Conservation (phyloP, 2,329 filamentous ascomycete genomes). For the Aspergillus pseudonomiae region DNA sequence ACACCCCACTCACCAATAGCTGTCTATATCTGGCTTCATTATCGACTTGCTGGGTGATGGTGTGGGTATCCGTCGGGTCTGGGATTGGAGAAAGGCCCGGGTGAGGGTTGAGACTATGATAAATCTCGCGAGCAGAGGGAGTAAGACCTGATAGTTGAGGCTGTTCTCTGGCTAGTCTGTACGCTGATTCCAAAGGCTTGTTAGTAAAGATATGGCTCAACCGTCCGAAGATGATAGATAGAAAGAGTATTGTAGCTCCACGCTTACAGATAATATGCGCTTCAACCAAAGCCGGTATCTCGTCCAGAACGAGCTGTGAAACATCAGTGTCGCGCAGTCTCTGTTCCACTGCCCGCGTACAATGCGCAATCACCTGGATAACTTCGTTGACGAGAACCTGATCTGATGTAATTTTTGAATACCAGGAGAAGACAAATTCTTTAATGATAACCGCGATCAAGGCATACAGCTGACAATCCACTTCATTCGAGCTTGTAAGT, state of each 20-base stretch:
- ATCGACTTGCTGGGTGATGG: slow-evolving; percentile 64
- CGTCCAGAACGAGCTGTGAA: slow-evolving; percentile 80
- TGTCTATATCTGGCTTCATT: slow-evolving; percentile 86
- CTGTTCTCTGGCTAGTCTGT: slow-evolving; percentile 67
- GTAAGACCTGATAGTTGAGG: slow-evolving; percentile 62
- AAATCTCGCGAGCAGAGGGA: slow-evolving; percentile 68
- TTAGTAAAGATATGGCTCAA: slow-evolving; percentile 21
- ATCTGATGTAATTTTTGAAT: slow-evolving; percentile 87
- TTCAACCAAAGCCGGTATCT: slow-evolving; percentile 80
- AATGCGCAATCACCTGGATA: slow-evolving; percentile 88
- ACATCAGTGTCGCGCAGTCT: slow-evolving; percentile 80
- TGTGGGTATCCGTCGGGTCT: slow-evolving; percentile 53
- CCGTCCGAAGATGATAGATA: not conserved
- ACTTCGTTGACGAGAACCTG: slow-evolving; percentile 85
- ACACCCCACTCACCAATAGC: slow-evolving; percentile 77
- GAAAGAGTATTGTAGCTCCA: slow-evolving; percentile 12
- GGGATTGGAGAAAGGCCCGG: slow-evolving; percentile 80
- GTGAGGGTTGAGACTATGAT: slow-evolving; percentile 81
- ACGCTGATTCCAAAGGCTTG: slow-evolving; percentile 57
- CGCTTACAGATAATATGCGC: slow-evolving; percentile 74
- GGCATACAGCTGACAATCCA: slow-evolving; percentile 91
- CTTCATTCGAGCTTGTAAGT: slow-evolving; percentile 89
- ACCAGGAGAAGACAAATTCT: slow-evolving; percentile 93
- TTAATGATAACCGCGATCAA: slow-evolving; percentile 86
- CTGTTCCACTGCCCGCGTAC: slow-evolving; percentile 84